Evolutionary conservation across 2,329 filamentous ascomycete genomes (phyloP).

Genomic region (Colletotrichum sp.): DNA sequence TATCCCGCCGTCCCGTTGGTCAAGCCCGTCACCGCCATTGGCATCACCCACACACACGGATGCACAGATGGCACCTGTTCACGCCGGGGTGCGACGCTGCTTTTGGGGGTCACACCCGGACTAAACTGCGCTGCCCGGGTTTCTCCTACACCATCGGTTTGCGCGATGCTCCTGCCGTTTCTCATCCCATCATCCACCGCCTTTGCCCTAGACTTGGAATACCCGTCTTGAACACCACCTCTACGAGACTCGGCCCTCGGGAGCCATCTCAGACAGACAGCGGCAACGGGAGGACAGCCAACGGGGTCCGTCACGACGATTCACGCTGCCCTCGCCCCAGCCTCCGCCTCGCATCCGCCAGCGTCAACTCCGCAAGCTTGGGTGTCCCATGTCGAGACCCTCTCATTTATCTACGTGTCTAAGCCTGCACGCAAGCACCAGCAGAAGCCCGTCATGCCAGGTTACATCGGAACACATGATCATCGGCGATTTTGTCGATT

Average conservation of each 20-base stretch:
- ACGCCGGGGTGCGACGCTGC: constrained; percentile 4
- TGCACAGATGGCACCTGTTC: constrained; percentile 7
- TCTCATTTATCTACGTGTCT: background rate
- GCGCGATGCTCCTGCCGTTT: background rate
- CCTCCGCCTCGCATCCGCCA: background rate
- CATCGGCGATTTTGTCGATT: constrained; percentile 11
- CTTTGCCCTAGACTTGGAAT: background rate
- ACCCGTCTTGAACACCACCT: background rate
- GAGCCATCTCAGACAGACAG: background rate
- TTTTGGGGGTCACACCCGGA: constrained; percentile 8
- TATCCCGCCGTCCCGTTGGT: background rate
- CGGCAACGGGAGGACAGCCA: background rate
- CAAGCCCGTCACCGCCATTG: constrained; percentile 8
- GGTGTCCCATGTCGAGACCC: constrained; percentile 5
- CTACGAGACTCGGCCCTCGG: background rate
- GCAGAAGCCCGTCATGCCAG: constrained; percentile 6
- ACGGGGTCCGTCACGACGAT: background rate
- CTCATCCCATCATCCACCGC: background rate
- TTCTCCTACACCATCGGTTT: background rate
- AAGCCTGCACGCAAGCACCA: background rate
- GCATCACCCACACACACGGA: background rate
- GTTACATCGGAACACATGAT: constrained; percentile 12
- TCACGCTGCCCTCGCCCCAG: background rate
- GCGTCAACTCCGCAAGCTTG: background rate
- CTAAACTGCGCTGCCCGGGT: background rate